A percentile compares a stretch with the other conserved stretches of the same genome.
Conservation (phyloP, 176 grass and related monocot genomes). For the Carex scoparia region DNA sequence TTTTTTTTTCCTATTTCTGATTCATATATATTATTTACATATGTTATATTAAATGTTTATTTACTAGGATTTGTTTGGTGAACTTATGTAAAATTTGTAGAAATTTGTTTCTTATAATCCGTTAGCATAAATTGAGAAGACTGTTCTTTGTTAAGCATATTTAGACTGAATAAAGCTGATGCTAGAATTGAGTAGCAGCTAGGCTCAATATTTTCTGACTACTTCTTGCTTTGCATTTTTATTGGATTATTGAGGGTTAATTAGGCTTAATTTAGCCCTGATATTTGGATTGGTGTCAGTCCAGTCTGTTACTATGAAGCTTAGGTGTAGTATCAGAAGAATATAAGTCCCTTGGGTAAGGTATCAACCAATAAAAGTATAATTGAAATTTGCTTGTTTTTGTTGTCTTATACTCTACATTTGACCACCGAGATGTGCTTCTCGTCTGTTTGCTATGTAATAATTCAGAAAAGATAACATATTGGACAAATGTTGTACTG, state of each 20-base stretch:
- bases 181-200: not conserved
- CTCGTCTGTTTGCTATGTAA: not conserved
- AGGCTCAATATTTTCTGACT: not conserved
- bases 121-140: not conserved
- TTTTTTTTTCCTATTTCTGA: not conserved
- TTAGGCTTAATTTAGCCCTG: not conserved
- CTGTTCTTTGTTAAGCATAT: not conserved
- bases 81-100: not conserved
- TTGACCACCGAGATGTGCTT: not conserved
- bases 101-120: not conserved
- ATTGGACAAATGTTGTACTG: conserved; percentile 75
- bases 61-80: too few species aligned
- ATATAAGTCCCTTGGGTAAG: not conserved
- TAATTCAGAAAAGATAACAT: conserved; percentile 48
- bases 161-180: not conserved
- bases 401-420: not conserved
- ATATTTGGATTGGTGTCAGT: not conserved
- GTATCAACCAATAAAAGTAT: not conserved
- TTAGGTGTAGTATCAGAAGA: not conserved
- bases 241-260: not conserved
- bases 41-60: too few species aligned
- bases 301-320: not conserved
- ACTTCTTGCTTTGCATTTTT: not conserved
- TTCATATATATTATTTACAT: conserved; percentile 1
- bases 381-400: not conserved